phyloP scores from a whole-genome alignment of 352 stramenopile genomes.

The Globisporangium nagaii region DNA sequence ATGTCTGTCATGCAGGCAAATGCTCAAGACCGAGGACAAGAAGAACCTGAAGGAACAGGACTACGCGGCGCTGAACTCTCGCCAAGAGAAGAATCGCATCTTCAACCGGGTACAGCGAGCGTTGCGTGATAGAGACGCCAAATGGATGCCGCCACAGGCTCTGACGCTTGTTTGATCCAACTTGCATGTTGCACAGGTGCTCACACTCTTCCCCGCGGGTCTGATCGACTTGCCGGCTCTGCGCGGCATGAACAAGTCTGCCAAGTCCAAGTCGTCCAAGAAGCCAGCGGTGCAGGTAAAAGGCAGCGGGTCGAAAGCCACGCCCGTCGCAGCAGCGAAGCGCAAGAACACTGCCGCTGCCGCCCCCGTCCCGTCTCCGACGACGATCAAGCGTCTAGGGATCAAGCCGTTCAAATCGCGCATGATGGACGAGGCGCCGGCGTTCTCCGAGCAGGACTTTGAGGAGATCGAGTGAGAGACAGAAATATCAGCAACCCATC shows the following conservation, averaged over 20 bases:
- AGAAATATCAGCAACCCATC: too few relatives aligned
- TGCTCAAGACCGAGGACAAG: constrained; percentile 89
- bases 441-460: constrained; percentile 62
- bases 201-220: constrained; percentile 50
- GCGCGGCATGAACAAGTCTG: constrained; percentile 59
- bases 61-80: constrained; percentile 62
- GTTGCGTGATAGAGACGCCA: not conserved
- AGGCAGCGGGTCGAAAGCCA: constrained; percentile 9
- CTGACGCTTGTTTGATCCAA: not conserved
- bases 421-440: constrained; percentile 59
- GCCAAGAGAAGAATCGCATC: constrained; percentile 81
- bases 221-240: constrained; percentile 66
- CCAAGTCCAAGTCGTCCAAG: constrained; percentile 51
- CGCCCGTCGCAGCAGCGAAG: constrained; percentile 23
- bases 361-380: constrained; percentile 10
- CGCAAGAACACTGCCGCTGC: constrained; percentile 24
- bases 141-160: too few relatives aligned
- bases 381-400: constrained; percentile 40
- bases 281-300: constrained; percentile 25
- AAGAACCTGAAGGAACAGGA: constrained; percentile 78
- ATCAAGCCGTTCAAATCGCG: constrained; percentile 80
- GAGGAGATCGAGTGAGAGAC: constrained; percentile 42
- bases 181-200: constrained; percentile 22
- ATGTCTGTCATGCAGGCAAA: constrained; percentile 38
- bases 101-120: constrained; percentile 53